Conservation (phyloP, 495 filamentous ascomycete genomes). For the Penicillium canariense region DNA sequence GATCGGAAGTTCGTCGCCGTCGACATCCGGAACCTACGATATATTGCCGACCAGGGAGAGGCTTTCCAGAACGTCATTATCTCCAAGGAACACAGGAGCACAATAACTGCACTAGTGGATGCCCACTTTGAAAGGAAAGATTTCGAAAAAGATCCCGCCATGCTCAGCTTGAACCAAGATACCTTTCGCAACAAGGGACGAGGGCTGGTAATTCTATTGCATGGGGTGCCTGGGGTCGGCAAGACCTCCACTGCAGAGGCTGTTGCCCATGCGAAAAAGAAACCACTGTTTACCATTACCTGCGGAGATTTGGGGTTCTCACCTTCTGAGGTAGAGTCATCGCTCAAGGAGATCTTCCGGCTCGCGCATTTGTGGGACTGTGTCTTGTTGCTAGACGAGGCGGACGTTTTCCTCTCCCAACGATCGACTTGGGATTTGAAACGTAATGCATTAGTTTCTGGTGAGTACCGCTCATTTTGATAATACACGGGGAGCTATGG, state of each 20-base stretch:
- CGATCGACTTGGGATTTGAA: constrained; percentile 34
- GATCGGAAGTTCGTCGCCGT: background rate
- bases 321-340: constrained; percentile 33
- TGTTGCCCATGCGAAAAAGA: constrained; percentile 16
- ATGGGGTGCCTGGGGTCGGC: constrained; percentile 47
- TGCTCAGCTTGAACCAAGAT: constrained; percentile 8
- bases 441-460: constrained; percentile 47
- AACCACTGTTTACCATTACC: constrained; percentile 26
- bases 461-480: constrained; percentile 28
- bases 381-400: constrained; percentile 44
- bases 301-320: constrained; percentile 34
- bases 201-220: constrained; percentile 47
- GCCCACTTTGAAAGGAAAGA: background rate
- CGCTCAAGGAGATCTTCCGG: constrained; percentile 35
- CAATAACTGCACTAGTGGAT: constrained; percentile 2
- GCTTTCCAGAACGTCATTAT: background rate
- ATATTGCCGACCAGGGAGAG: background rate
- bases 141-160: background rate
- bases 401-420: constrained; percentile 50
- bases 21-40: background rate
- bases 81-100: background rate
- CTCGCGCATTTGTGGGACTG: constrained; percentile 45
- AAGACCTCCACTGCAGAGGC: constrained; percentile 33
- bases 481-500: too few species aligned
- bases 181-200: constrained; percentile 29